phyloP scores from a whole-genome alignment of 345 rosid species.

The Lepidium didymum region DNA sequence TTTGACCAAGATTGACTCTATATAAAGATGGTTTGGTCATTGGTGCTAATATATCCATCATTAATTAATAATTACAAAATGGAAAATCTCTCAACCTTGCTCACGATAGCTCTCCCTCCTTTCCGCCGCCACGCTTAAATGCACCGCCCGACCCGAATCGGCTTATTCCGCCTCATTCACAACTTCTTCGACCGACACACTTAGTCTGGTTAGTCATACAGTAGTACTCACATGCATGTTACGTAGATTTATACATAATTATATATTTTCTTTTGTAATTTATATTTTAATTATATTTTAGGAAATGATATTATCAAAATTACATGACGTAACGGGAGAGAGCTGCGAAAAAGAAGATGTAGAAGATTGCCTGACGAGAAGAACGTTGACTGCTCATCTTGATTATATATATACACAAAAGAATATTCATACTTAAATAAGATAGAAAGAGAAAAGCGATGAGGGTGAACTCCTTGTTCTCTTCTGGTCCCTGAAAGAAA shows the following conservation, averaged over 20 bases:
- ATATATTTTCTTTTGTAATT: neutral
- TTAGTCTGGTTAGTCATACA: slow-evolving; percentile 23
- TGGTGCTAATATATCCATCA: slow-evolving; percentile 1
- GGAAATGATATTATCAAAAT: slow-evolving; percentile 30
- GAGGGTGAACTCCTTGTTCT: no score
- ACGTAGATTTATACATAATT: neutral
- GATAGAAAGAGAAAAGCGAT: no score
- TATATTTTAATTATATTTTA: neutral
- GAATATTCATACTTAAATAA: no score
- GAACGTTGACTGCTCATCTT: slow-evolving; percentile 48
- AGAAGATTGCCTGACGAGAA: slow-evolving; percentile 49
- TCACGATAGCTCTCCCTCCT: slow-evolving; percentile 14
- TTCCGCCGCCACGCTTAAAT: slow-evolving; percentile 7
- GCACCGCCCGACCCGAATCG: slow-evolving; percentile 17
- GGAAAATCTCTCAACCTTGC: slow-evolving; percentile 13
- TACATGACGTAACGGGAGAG: slow-evolving; percentile 27
- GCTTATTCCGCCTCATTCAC: slow-evolving; percentile 17
- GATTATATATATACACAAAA: slow-evolving; percentile 43
- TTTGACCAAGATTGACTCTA: slow-evolving; percentile 16
- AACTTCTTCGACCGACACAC: slow-evolving; percentile 16
- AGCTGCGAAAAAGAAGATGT: slow-evolving; percentile 42
- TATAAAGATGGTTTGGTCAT: slow-evolving; percentile 7
- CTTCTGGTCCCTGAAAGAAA: no score
- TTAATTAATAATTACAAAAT: neutral
- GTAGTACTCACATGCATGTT: neutral